Evolutionary conservation across 495 filamentous ascomycete genomes (phyloP), one percentile per base, ranked within the genome.

Genomic region (Amphirosellinia nigrospora): DNA sequence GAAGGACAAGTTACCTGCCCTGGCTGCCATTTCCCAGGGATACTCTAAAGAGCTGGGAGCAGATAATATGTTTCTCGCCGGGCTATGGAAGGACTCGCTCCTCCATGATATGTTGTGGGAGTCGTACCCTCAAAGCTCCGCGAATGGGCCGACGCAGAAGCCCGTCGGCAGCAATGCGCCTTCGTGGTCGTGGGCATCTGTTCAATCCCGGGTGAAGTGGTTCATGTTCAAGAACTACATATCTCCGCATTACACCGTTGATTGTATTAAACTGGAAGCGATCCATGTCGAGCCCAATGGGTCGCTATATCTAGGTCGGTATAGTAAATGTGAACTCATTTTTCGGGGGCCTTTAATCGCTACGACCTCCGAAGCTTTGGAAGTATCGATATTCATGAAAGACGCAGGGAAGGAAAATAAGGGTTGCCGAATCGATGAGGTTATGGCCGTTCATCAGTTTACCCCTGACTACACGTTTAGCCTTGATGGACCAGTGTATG

Each of bases 151-250:
- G 0, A 52, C 10, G 48, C 2, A 4, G 48, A 52, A 52, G 15
- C 55, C 55, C 10, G 55, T 59, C 16, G 15, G 10, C 16, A 7
- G 55, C 55, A 36, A 59, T 0, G 28, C 34, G 7, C 55, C 55
- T 23, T 59, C 55, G 6, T 59, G 55, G 55, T 59, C 55, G 28
- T 59, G 55, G 55, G 55, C 55, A 36, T 59, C 55, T 4, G 55
- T 59, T 11, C 23, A 9, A 16, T 34, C 30, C 19, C 55, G 55
- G 30, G 55, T 59, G 55, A 59, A 59, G n/a, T 59, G 55, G 55
- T 59, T 59, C 30, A 59, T 59, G 55, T 59, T 59, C 6, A 59
- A 59, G 30, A 59, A 59, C 30, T 59, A 59, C 16, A 59, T 59
- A 8, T 38, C 16, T 15, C 55, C 55, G 2, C 55, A 59, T 38